Percentiles rank a stretch among this genome's conserved stretches.
Evolutionary conservation across 2,329 filamentous ascomycete species (phyloP).

Genomic region (Botrytis tulipae): DNA sequence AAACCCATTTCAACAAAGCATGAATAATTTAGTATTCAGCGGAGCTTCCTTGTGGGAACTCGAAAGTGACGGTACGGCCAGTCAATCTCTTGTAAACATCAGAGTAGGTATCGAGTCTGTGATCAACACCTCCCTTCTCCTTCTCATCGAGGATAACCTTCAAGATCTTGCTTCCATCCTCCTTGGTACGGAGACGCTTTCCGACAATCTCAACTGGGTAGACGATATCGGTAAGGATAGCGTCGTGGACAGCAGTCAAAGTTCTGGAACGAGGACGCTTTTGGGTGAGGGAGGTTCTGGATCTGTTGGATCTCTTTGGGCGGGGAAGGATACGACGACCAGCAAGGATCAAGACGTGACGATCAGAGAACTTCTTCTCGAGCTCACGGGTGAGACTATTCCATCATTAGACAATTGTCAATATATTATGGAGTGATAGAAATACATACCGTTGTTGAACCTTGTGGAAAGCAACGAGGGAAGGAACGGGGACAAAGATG

Average conservation of each 20-base stretch:
- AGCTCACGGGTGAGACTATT: slow-evolving; percentile 96
- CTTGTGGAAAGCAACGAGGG: slow-evolving; percentile 97
- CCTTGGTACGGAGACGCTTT: slow-evolving; percentile 97
- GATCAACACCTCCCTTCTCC: slow-evolving; percentile 98
- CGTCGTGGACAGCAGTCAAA: slow-evolving; percentile 97
- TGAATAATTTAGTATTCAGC: slow-evolving; percentile 70
- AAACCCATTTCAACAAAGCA: slow-evolving; percentile 11
- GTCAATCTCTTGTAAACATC: slow-evolving; percentile 99
- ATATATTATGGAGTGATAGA: not conserved
- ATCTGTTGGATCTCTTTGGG: slow-evolving; percentile 97
- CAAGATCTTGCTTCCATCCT: slow-evolving; percentile 96
- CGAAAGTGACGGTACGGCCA: slow-evolving; percentile 93
- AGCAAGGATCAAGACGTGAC: slow-evolving; percentile 98
- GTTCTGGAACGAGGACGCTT: slow-evolving; percentile 98
- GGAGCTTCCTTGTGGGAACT: slow-evolving; percentile 86
- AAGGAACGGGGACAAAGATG: slow-evolving; percentile 99
- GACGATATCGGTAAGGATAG: slow-evolving; percentile 96
- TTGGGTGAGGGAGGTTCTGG: slow-evolving; percentile 94
- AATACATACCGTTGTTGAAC: slow-evolving; percentile 94
- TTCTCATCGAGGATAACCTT: slow-evolving; percentile 99
- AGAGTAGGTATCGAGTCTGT: slow-evolving; percentile 98
- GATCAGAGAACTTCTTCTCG: slow-evolving; percentile 99
- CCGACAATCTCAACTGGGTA: slow-evolving; percentile 99
- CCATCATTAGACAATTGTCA: slow-evolving; percentile 1
- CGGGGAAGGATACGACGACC: slow-evolving; percentile 98